These are phyloP conservation scores for Brassica incana DNA, from an alignment of 345 rosid genomes.

Conservation along the genomic window DNA sequence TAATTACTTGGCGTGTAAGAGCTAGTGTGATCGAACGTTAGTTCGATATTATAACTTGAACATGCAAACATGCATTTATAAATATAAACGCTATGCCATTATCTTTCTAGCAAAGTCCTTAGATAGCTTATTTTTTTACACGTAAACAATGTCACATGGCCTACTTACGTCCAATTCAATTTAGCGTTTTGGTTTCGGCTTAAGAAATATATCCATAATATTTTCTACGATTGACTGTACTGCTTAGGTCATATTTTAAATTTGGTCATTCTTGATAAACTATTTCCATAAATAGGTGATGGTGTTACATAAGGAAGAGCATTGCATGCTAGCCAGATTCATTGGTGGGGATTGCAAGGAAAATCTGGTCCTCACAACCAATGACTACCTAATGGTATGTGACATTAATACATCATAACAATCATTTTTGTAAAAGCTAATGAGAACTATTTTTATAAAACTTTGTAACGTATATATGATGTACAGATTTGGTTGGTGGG, in stretches of 20 bases:
- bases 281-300: constrained; percentile 40
- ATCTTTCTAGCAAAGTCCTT: background rate
- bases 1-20: too few relatives aligned
- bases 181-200: constrained; percentile 6
- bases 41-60: too few relatives aligned
- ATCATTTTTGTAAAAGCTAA: background rate
- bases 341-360: constrained; percentile 19
- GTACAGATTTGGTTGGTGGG: constrained; percentile 66
- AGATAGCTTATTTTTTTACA: background rate
- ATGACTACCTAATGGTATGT: constrained; percentile 45
- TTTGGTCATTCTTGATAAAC: background rate
- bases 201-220: background rate
- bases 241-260: background rate
- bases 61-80: too few relatives aligned
- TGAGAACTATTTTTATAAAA: background rate
- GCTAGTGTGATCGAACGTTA: too few relatives aligned
- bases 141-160: background rate
- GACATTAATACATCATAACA: background rate
- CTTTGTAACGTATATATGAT: background rate
- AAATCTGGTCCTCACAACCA: constrained; percentile 43
- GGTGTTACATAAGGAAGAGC: constrained; percentile 40
- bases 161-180: too few relatives aligned
- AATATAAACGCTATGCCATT: background rate
- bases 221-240: background rate
- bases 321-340: constrained; percentile 43